Percentiles rank a stretch among this genome's conserved stretches.
Conservation (phyloP, 306 rosid genomes). For the Citrullus colocynthis region DNA sequence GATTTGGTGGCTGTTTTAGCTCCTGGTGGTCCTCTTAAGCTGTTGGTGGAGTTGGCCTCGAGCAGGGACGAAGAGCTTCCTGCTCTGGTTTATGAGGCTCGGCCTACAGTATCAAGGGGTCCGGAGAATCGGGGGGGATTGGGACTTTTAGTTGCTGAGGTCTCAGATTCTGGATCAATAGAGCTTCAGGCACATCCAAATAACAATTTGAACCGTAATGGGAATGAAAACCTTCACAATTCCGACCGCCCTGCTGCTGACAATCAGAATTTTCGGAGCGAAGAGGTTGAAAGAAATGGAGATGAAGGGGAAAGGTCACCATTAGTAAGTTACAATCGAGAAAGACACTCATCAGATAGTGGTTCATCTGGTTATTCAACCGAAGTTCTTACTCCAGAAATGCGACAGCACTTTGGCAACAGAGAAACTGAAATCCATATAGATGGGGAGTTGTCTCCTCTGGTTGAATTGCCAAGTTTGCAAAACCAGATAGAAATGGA, state of each 20-base stretch:
- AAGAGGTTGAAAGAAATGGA: constrained; percentile 7
- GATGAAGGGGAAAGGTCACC: constrained; percentile 48
- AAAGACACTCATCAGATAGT: constrained; percentile 19
- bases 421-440: constrained; percentile 21
- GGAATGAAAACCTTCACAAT: constrained; percentile 3
- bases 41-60: constrained; percentile 79
- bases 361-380: constrained; percentile 25
- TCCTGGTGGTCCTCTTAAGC: constrained; percentile 87
- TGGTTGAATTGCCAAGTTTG: constrained; percentile 32
- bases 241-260: constrained; percentile 14
- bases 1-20: constrained; percentile 88
- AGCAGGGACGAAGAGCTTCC: constrained; percentile 83
- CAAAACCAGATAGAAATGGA: constrained; percentile 23
- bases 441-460: constrained; percentile 56
- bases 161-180: constrained; percentile 38
- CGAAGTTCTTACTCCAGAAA: constrained; percentile 8
- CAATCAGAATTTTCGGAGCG: constrained; percentile 3
- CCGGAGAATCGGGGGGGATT: constrained; percentile 20
- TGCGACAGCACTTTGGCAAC: constrained; percentile 10
- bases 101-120: constrained; percentile 38
- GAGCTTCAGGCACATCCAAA: constrained; percentile 58
- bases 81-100: constrained; percentile 81
- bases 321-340: constrained; percentile 26
- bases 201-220: constrained; percentile 14
- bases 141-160: constrained; percentile 50